phyloP scores from a whole-genome alignment of 306 rosid genomes.

The Quercus robur region DNA sequence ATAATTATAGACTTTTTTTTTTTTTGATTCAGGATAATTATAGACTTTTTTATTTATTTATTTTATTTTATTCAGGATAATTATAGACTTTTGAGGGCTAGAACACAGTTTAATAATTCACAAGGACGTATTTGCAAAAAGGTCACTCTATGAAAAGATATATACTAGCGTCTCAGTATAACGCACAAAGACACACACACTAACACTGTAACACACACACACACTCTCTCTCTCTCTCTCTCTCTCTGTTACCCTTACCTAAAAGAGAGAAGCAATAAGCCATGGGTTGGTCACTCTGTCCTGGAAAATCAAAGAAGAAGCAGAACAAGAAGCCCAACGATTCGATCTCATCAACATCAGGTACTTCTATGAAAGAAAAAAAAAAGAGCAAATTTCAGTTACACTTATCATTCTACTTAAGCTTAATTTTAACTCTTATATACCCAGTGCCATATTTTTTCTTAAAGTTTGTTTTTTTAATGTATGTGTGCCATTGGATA shows the following conservation, averaged over 20 bases:
- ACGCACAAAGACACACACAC: background rate
- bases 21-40: too few species aligned
- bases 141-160: conserved; percentile 1
- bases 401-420: background rate
- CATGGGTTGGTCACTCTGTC: conserved; percentile 52
- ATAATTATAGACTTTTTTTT: too few species aligned
- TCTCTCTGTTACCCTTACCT: conserved; percentile 16
- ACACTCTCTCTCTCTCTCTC: conserved; percentile 4
- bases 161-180: background rate
- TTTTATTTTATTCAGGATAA: background rate
- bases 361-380: conserved; percentile 25
- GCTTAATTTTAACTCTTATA: background rate
- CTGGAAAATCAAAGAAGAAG: conserved; percentile 39
- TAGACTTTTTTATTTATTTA: too few species aligned
- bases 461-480: background rate
- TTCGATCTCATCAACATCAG: conserved; percentile 52
- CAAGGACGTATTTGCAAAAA: conserved; percentile 25
- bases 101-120: background rate
- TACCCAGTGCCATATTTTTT: background rate
- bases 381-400: background rate
- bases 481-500: background rate
- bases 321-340: conserved; percentile 26
- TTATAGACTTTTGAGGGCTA: background rate
- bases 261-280: conserved; percentile 8
- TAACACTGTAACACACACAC: background rate